Evolutionary conservation across 805 yeast species (phyloP), one percentile per base, ranked within the genome.

Genomic region (Candida ascalaphidarum): DNA sequence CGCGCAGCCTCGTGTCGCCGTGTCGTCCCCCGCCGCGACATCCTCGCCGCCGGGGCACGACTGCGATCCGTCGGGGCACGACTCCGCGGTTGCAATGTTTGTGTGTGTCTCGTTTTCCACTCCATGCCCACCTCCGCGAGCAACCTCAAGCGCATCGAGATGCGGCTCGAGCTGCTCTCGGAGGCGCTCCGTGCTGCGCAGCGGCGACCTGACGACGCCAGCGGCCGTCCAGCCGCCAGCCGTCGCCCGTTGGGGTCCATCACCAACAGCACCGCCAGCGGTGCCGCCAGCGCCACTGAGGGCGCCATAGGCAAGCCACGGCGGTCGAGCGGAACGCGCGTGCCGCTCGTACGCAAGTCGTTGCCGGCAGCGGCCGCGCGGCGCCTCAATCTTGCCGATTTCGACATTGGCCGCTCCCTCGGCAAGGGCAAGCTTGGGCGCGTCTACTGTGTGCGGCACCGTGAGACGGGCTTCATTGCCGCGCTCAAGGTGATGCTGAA

Each of bases 361-460:
- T 11, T 11, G 17, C 17, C 25, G 7, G 11, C 16, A 22, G 21
- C 14, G 25, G 10, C 25, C 18, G 13, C 32, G 21, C 18, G 14
- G 10, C 16, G 3, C 25, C 11, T 22, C 32, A 21, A 24, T 0
- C 52, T 77, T 14, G 55, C 61, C 17, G 92, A 83, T 46, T 89
- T 89, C 55, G 95, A 86, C 41, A 68, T 89, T 23, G 97, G 96
- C 11, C 71, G 77, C 30, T 77, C 80, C 32, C 65, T 89, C 27
- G 98, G 97, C 0, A 85, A 83, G 48, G 98, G 98, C 5, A 85
- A 86, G 51, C 77, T 88, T 44, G 98, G 98, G 7, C 77, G 74
- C 43, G 97, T 92, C 1, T 88, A 85, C 53, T 82, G 95, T 48
- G 96, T 81, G 7, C 68, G 69, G 31, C 96, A 86, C 49, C 77